Conservation (phyloP, 2,329 filamentous ascomycete genomes). For the Elsinoe perseae region DNA sequence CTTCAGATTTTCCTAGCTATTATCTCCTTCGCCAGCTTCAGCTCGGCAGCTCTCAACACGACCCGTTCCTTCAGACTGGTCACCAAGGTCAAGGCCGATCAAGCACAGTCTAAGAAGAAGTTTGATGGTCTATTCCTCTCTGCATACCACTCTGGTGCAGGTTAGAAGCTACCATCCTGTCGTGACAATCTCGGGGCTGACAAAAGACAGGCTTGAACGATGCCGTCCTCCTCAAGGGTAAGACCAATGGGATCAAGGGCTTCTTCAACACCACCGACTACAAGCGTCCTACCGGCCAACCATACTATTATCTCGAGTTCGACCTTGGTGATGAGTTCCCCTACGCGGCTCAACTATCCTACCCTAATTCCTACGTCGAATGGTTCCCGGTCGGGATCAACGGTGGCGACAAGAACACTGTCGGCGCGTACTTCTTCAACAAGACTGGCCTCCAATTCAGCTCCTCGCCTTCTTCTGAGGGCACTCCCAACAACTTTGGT, state of each 20-base stretch:
- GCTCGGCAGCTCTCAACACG: slow-evolving; percentile 23
- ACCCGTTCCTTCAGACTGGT: slow-evolving; percentile 26
- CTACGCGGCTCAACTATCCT: slow-evolving; percentile 20
- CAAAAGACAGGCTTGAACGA: slow-evolving; percentile 24
- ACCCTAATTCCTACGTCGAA: slow-evolving; percentile 25
- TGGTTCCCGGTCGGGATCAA: slow-evolving; percentile 30
- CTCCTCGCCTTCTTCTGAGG: slow-evolving; percentile 14
- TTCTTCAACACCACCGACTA: slow-evolving; percentile 26
- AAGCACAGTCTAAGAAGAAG: slow-evolving; percentile 19
- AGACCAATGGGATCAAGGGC: slow-evolving; percentile 19
- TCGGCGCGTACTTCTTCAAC: slow-evolving; percentile 25
- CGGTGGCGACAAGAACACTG: slow-evolving; percentile 21
- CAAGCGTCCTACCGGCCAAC: slow-evolving; percentile 19
- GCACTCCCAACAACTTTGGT: not conserved
- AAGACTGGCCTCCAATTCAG: slow-evolving; percentile 31
- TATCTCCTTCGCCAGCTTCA: slow-evolving; percentile 20
- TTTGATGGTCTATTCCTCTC: slow-evolving; percentile 27
- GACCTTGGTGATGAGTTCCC: slow-evolving; percentile 27
- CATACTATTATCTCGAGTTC: slow-evolving; percentile 26
- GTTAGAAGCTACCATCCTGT: not conserved
- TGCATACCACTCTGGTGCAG: slow-evolving; percentile 19
- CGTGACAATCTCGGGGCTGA: not conserved
- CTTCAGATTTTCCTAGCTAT: slow-evolving; percentile 12
- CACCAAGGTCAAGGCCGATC: slow-evolving; percentile 23
- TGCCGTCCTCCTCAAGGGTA: slow-evolving; percentile 23